A percentile compares a stretch with the other conserved stretches of the same genome.
Evolutionary conservation across 2,329 filamentous ascomycete genomes (phyloP).

Genomic region (Botrytis porri): DNA sequence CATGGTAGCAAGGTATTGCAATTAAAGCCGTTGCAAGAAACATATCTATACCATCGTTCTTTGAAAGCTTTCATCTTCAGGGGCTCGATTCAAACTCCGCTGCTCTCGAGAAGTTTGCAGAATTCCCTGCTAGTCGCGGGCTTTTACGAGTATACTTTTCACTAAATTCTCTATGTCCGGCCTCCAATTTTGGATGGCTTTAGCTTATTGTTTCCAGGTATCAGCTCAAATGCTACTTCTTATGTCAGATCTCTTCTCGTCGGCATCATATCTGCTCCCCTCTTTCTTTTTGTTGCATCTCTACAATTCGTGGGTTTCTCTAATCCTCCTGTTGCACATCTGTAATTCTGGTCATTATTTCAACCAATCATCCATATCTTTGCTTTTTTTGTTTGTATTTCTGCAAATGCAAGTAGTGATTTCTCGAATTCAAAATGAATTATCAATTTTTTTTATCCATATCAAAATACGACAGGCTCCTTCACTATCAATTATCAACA

Average conservation of each 20-base stretch:
- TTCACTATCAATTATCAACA: background rate
- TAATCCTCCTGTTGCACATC: too few species aligned
- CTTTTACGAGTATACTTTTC: background rate
- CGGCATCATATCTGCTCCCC: background rate
- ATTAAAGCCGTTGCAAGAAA: background rate
- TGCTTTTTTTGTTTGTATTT: too few species aligned
- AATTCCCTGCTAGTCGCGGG: background rate
- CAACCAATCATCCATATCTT: too few species aligned
- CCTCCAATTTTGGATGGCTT: background rate
- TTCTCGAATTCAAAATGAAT: background rate
- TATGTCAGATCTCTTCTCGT: background rate
- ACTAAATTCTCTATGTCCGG: background rate
- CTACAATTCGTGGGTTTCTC: too few species aligned
- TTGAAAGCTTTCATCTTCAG: background rate
- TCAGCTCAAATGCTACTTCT: background rate
- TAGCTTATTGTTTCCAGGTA: background rate
- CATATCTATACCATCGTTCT: background rate
- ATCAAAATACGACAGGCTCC: background rate
- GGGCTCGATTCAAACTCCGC: background rate
- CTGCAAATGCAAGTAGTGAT: background rate
- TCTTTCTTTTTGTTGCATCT: background rate
- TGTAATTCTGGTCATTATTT: too few species aligned
- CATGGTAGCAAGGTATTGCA: background rate
- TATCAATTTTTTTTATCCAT: background rate
- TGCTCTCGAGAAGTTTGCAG: background rate